Base-by-base conservation (phyloP, 176 grass and related monocot species). In the Avena eriantha region DNA sequence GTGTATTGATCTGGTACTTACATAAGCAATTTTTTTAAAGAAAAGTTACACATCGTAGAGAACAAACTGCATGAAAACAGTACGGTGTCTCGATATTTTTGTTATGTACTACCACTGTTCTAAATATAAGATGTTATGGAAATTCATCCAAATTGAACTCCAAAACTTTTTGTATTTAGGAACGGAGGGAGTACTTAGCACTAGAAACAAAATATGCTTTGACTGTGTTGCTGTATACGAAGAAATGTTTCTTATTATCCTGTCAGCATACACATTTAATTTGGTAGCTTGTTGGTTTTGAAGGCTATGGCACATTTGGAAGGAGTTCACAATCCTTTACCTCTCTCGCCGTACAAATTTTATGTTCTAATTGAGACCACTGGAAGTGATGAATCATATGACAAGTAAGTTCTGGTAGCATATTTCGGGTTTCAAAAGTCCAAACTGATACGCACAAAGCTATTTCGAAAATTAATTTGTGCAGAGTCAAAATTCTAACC, bases 341-440 rank as follows among this genome's bases (percentile, higher is more conserved):
- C 88, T 57, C 51, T 82, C 49, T 94, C 92, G 24, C 86, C 57
- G 0, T 84, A 80, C 86, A 87, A 95, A 43, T 98, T 98, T 83
- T 98, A 94, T 82, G 85, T 95, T 94, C 86, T 98, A 46, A 94
- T 98, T 66, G 96, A 98, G 92, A 98, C 92, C 10, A 96, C 90
- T 36, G 93, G 96, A 82, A 98, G 96, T 81, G 93, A 98, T 73
- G 96, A 96, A 85, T 89, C 92, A 74, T 91, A 92, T 90, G 93
- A 96, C 61, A 98, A 92, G 90, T 94, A 94, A 93, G 88, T 87
- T 87, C 54, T 80, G n/a, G 26, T 69, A 68, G 19, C 39, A 74
- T 80, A 51, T 73, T 29, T 29, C 29, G 29, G 29, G 29, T 29
- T 29, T n/a, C 19, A 19, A 58, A 65, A 71, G 3, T 36, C 26